Evolutionary conservation across 2,329 filamentous ascomycete species (phyloP).

Genomic region (Phialophora tarda): DNA sequence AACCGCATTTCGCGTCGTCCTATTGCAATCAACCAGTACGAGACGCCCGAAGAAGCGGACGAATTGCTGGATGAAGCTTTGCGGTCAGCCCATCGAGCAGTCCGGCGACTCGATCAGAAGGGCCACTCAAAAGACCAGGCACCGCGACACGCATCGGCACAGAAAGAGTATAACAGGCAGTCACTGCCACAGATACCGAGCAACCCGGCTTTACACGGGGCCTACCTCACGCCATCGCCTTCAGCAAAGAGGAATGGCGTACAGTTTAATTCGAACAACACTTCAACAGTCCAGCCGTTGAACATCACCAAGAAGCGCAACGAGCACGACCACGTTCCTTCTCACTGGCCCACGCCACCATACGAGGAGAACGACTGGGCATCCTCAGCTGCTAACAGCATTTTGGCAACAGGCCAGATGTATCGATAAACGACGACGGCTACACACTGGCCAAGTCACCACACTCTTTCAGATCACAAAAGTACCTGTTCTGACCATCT

Average conservation of each 20-base stretch:
- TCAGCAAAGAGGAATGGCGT: constrained; percentile 82
- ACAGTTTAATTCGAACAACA: constrained; percentile 67
- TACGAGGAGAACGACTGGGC: constrained; percentile 96
- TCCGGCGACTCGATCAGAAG: constrained; percentile 68
- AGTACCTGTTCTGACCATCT: constrained; percentile 28
- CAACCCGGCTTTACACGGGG: constrained; percentile 40
- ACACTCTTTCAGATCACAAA: constrained; percentile 29
- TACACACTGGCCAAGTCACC: constrained; percentile 1
- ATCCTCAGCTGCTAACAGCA: constrained; percentile 78
- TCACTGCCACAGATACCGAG: constrained; percentile 45
- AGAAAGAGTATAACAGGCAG: constrained; percentile 39
- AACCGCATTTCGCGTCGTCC: constrained; percentile 76
- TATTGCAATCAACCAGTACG: constrained; percentile 77
- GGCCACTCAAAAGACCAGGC: constrained; percentile 51
- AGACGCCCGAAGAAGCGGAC: constrained; percentile 94
- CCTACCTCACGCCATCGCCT: constrained; percentile 74
- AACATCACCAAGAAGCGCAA: constrained; percentile 67
- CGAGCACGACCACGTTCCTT: constrained; percentile 57
- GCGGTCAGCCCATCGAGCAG: constrained; percentile 74
- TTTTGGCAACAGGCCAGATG: constrained; percentile 69
- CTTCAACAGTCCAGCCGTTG: constrained; percentile 66
- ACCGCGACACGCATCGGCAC: constrained; percentile 46
- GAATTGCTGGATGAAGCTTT: constrained; percentile 91
- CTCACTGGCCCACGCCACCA: constrained; percentile 93
- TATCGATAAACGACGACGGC: constrained; percentile 31